Evolutionary conservation across 805 yeast genomes (phyloP), one percentile per base, ranked within the genome.

Genomic region (Candida berthetii): DNA sequence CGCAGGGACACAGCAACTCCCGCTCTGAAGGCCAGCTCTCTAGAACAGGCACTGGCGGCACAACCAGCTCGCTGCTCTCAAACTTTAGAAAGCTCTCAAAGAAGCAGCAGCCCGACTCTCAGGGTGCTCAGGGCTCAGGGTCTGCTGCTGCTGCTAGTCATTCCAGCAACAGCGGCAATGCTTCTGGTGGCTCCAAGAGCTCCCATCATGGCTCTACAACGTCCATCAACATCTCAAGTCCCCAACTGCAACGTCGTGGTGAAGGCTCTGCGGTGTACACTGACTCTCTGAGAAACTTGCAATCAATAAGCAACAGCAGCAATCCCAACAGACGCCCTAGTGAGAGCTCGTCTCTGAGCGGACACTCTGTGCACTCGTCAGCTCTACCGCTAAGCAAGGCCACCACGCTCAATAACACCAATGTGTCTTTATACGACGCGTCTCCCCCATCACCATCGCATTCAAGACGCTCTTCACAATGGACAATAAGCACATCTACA

Each of bases 401-500:
- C 8, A 49, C 57, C 8, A 48, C 56, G 0, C 25, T 54, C 32
- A 52, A 55, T 38, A 49, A 49, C n/a, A 47, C 54, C 7, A 52
- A 48, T 34, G 35, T 35, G 35, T 35, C 49, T 8, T 36, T 25
- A 20, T 49, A 52, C 35, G 59, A 54, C 16, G 36, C 53, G 2
- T 32, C 41, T 4, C 54, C 58, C 11, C 42, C 56, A 8, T 50
- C 60, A 0, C 55, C 59, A 16, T 46, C 45, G 1, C 53, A 51
- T 35, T 57, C 60, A 4, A 49, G 58, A n/a, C 52, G 56, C 16
- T 50, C 58, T 2, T 56, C 61, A 2, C 49, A 45, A 20, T 55
- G 55, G 52, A 47, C 48, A 10, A 13, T 40, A 19, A 45, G 31
- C 31, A 25, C 41, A 2, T 16, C 18, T 6, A 22, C 24, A 22